Evolutionary conservation across 306 rosid species (phyloP).

Genomic region (Nissolia schottii): DNA sequence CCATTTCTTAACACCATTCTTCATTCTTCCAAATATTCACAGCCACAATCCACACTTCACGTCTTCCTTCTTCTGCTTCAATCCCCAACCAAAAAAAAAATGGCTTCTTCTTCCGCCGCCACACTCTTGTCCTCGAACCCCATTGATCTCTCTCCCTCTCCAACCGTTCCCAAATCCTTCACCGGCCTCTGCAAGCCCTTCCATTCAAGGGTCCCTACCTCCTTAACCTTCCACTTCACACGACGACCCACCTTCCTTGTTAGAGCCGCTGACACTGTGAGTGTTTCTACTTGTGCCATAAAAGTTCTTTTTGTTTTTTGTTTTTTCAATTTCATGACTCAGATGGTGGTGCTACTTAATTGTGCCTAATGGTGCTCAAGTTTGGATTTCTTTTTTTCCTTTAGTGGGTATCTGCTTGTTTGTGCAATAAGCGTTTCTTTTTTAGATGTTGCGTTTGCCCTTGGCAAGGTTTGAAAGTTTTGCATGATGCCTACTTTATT

Average conservation of each 20-base stretch:
- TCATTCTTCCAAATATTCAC: neutral
- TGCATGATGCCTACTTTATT: neutral
- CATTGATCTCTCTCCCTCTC: conserved; percentile 38
- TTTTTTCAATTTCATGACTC: neutral
- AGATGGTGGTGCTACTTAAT: neutral
- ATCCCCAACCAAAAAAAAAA: neutral
- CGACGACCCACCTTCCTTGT: conserved; percentile 53
- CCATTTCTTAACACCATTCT: neutral
- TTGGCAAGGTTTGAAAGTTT: neutral
- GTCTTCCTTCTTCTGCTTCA: neutral
- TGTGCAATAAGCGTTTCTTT: neutral
- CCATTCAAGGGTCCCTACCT: conserved; percentile 41
- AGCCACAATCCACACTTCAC: neutral
- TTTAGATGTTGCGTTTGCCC: neutral
- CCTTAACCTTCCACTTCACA: conserved; percentile 35
- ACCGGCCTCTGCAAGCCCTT: conserved; percentile 59
- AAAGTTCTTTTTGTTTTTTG: neutral
- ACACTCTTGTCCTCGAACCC: conserved; percentile 57
- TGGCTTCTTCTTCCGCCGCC: conserved; percentile 69
- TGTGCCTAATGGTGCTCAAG: neutral
- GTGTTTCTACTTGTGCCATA: neutral
- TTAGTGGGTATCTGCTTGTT: conserved; percentile 2
- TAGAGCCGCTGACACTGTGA: conserved; percentile 65
- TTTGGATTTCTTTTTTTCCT: conserved; percentile 28
- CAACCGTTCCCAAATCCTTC: conserved; percentile 59